phyloP scores from a whole-genome alignment of 192 early-diverging fungal species.

The Coemansia sp. region DNA sequence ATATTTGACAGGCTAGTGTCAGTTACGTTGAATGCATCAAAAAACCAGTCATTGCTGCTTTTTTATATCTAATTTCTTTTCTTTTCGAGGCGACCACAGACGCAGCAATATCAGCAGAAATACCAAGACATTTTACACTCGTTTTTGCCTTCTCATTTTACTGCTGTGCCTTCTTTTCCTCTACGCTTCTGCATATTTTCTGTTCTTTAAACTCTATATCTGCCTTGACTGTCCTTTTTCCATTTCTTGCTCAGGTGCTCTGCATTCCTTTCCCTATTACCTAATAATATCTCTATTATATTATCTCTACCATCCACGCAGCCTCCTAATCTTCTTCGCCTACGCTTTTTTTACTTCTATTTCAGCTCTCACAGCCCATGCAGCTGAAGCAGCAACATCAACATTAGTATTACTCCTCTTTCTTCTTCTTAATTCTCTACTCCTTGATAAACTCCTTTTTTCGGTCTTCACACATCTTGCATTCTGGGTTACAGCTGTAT shows the following conservation, averaged over 20 bases:
- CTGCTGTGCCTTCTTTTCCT: constrained; percentile 12
- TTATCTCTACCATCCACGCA: background rate
- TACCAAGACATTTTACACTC: constrained; percentile 3
- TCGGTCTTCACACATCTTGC: no score
- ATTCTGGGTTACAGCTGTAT: no score
- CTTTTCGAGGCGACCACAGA: constrained; percentile 7
- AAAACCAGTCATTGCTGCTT: background rate
- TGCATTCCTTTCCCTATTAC: constrained; percentile 8
- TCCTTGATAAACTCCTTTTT: background rate
- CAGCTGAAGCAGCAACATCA: constrained; percentile 9
- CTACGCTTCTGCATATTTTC: constrained; percentile 10
- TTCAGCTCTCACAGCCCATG: constrained; percentile 2
- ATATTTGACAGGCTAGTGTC: background rate
- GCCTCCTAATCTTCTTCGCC: constrained; percentile 6
- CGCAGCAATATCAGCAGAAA: constrained; percentile 3
- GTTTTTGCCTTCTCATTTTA: constrained; percentile 7
- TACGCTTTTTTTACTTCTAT: constrained; percentile 3
- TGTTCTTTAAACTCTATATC: constrained; percentile 12
- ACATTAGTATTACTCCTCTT: background rate
- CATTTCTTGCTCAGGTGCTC: constrained; percentile 8
- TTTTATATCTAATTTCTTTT: constrained; percentile 7
- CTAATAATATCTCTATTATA: constrained; percentile 7
- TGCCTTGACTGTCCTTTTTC: constrained; percentile 4
- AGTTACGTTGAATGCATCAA: constrained; percentile 5
- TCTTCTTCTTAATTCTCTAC: background rate